Percentiles rank a stretch among this genome's conserved stretches.
Evolutionary conservation across 2,329 filamentous ascomycete species (phyloP).

Genomic region (Arthrobotrys sinensis): DNA sequence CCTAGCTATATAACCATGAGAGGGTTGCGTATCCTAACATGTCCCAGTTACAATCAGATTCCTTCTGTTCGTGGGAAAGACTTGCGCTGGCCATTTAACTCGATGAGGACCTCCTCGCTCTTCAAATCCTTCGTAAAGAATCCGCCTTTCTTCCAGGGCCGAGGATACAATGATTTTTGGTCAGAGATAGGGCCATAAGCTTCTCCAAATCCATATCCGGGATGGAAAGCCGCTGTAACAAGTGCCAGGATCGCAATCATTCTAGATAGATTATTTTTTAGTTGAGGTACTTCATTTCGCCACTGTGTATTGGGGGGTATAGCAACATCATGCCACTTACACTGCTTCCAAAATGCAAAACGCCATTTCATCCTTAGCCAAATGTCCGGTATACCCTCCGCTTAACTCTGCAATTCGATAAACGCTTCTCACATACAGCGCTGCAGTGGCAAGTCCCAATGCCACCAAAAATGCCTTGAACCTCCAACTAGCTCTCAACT

Average conservation of each 20-base stretch:
- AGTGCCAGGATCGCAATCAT: constrained; percentile 71
- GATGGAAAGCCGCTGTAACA: constrained; percentile 70
- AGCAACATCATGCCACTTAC: constrained; percentile 28
- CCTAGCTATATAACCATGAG: no score
- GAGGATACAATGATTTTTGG: constrained; percentile 40
- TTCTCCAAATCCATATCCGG: constrained; percentile 65
- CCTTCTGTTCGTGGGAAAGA: constrained; percentile 15
- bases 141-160: constrained; percentile 32
- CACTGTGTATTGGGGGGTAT: background rate
- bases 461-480: constrained; percentile 70
- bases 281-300: background rate
- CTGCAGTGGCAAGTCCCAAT: constrained; percentile 73
- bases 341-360: constrained; percentile 75
- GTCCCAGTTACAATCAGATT: background rate
- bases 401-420: constrained; percentile 78
- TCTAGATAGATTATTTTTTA: constrained; percentile 49
- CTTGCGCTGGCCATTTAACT: constrained; percentile 3
- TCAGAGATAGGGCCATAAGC: constrained; percentile 52
- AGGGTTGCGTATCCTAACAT: no score
- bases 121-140: constrained; percentile 46
- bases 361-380: constrained; percentile 73
- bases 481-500: constrained; percentile 16
- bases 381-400: constrained; percentile 74
- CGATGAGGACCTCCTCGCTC: background rate
- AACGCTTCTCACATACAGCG: constrained; percentile 74